These are phyloP conservation scores for Podila minutissima DNA, from an alignment of 192 early-diverging fungal genomes.

Conservation along the genomic window DNA sequence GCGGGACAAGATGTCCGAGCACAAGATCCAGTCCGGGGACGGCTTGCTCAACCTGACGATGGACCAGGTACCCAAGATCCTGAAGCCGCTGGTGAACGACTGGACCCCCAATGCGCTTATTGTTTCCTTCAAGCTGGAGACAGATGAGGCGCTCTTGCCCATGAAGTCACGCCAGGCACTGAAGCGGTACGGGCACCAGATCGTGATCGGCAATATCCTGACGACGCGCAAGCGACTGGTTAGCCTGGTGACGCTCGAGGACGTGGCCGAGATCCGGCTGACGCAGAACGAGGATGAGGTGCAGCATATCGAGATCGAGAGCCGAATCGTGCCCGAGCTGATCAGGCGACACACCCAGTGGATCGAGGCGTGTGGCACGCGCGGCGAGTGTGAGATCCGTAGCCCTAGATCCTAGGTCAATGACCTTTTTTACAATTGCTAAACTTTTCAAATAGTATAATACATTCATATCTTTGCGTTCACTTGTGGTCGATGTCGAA, in stretches of 20 bases:
- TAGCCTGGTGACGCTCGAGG: constrained; percentile 64
- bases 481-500: too few species aligned
- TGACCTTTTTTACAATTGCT: not conserved
- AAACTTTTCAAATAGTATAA: not conserved
- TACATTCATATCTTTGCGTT: not conserved
- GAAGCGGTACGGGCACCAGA: constrained; percentile 92
- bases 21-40: constrained; percentile 96
- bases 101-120: constrained; percentile 92
- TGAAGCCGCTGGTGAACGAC: constrained; percentile 91
- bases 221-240: constrained; percentile 89
- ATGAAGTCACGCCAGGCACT: constrained; percentile 84
- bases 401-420: not conserved
- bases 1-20: constrained; percentile 87
- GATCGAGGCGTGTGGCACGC: constrained; percentile 61
- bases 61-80: constrained; percentile 98
- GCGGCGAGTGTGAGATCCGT: constrained; percentile 23
- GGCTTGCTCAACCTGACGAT: constrained; percentile 88
- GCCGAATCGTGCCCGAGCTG: constrained; percentile 76
- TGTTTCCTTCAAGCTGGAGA: constrained; percentile 99
- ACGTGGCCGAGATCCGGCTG: constrained; percentile 59
- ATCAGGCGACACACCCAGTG: constrained; percentile 71
- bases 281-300: constrained; percentile 60
- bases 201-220: constrained; percentile 96
- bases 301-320: constrained; percentile 84
- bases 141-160: constrained; percentile 83